phyloP scores from a whole-genome alignment of 73 alveolate species.

The Uronychia setigera region DNA sequence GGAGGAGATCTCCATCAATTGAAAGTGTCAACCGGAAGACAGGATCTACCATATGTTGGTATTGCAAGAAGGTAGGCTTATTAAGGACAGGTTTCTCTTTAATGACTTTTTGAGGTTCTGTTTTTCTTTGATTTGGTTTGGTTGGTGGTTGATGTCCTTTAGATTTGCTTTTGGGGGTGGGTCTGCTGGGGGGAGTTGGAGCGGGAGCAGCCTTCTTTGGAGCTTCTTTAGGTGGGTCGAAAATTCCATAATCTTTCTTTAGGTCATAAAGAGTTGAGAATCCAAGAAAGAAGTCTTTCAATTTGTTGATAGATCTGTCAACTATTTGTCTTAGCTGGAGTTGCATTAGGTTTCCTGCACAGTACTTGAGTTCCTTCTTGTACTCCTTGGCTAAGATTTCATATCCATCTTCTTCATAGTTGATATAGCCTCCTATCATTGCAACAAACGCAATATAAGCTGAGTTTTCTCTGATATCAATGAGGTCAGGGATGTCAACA shows the following conservation, averaged over 20 bases:
- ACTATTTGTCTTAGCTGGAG: constrained; percentile 61
- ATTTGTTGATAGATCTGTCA: constrained; percentile 53
- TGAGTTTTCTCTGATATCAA: constrained; percentile 76
- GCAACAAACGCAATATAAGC: constrained; percentile 69
- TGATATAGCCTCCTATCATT: constrained; percentile 66
- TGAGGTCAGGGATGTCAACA: constrained; percentile 48
- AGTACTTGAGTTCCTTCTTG: constrained; percentile 61
- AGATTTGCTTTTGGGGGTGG: not conserved
- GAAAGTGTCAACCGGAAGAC: constrained; percentile 38
- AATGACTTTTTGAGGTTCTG: not conserved
- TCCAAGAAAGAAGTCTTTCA: constrained; percentile 43
- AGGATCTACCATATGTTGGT: constrained; percentile 47
- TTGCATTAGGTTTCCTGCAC: constrained; percentile 73
- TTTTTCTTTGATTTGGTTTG: not conserved
- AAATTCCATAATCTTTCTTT: constrained; percentile 7
- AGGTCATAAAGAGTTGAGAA: constrained; percentile 34
- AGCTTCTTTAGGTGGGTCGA: not conserved
- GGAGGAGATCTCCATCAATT: constrained; percentile 25
- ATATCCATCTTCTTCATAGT: constrained; percentile 76
- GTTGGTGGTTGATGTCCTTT: not conserved
- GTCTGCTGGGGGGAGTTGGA: no score
- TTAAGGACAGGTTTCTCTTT: constrained; percentile 7
- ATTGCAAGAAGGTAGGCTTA: constrained; percentile 40
- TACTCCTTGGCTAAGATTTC: constrained; percentile 74
- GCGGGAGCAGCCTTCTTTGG: not conserved